These are phyloP conservation scores for Phaeosphaeria sp. DNA, from an alignment of 2,329 filamentous ascomycete genomes.

Conservation along the genomic window DNA sequence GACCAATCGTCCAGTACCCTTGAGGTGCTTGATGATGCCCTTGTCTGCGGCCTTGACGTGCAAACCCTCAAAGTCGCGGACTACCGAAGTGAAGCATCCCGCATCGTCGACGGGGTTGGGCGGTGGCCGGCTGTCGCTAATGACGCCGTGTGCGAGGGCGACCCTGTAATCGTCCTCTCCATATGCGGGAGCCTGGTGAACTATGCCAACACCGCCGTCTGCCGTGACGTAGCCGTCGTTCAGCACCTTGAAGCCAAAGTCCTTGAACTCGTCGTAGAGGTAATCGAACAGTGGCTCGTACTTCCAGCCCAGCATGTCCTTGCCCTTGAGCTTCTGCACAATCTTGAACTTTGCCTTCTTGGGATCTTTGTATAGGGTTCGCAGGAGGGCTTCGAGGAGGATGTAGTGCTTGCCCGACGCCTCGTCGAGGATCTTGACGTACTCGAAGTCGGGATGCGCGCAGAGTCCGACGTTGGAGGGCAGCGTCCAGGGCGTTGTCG, in stretches of 20 bases:
- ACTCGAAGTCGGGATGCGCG: constrained; percentile 82
- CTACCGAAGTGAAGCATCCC: constrained; percentile 77
- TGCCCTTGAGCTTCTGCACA: constrained; percentile 78
- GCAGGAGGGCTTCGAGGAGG: constrained; percentile 79
- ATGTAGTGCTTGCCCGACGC: constrained; percentile 83
- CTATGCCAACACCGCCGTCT: constrained; percentile 90
- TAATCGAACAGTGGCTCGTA: constrained; percentile 91
- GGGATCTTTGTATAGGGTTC: constrained; percentile 88
- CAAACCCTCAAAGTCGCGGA: constrained; percentile 82
- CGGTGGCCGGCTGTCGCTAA: constrained; percentile 77
- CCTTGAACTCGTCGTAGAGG: constrained; percentile 87
- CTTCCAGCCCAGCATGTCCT: constrained; percentile 84
- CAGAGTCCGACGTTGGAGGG: constrained; percentile 81
- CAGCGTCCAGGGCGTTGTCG: constrained; percentile 86
- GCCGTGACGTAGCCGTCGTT: constrained; percentile 87
- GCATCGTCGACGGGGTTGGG: constrained; percentile 89
- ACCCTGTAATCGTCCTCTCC: constrained; percentile 96
- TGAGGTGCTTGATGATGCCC: constrained; percentile 88
- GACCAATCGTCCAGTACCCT: constrained; percentile 75
- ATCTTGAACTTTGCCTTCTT: constrained; percentile 95
- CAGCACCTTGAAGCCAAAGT: constrained; percentile 79
- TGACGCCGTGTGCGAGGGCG: constrained; percentile 75
- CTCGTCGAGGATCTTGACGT: constrained; percentile 85
- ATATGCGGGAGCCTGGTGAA: constrained; percentile 91
- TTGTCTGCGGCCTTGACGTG: constrained; percentile 94